These are phyloP conservation scores for Obba rivulosa DNA, from an alignment of 768 basidiomycete species.

Conservation along the genomic window DNA sequence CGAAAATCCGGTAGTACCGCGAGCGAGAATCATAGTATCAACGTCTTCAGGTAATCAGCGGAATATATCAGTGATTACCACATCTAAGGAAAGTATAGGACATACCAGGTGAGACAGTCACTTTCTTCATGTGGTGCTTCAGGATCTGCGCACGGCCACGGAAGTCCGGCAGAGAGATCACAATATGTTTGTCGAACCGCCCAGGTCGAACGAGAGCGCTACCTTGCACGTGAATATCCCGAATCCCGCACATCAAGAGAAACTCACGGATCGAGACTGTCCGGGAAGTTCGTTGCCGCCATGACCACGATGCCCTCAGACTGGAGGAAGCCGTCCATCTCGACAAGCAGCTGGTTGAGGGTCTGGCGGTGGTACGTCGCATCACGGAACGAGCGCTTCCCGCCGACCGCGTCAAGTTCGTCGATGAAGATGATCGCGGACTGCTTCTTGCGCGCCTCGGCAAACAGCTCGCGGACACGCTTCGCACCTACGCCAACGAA, in stretches of 20 bases:
- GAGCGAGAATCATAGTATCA: slow-evolving; percentile 83
- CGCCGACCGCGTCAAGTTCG: slow-evolving; percentile 90
- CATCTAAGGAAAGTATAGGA: slow-evolving; percentile 1
- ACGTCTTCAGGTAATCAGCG: slow-evolving; percentile 43
- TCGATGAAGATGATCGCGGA: slow-evolving; percentile 99
- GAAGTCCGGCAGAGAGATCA: slow-evolving; percentile 92
- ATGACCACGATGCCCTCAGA: slow-evolving; percentile 93
- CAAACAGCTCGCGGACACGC: slow-evolving; percentile 91
- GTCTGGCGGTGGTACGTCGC: slow-evolving; percentile 93
- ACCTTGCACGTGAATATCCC: neutral
- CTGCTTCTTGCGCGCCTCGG: slow-evolving; percentile 88
- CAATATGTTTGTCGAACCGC: slow-evolving; percentile 90
- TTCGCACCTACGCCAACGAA: slow-evolving; percentile 95
- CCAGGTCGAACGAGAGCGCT: slow-evolving; percentile 95
- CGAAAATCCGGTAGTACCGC: slow-evolving; percentile 94
- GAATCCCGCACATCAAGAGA: neutral
- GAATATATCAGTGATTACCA: slow-evolving; percentile 3
- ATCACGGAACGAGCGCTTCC: slow-evolving; percentile 77
- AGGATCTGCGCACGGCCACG: slow-evolving; percentile 92
- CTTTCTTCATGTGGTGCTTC: slow-evolving; percentile 82
- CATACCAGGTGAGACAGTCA: slow-evolving; percentile 56
- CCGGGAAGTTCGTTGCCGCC: slow-evolving; percentile 96
- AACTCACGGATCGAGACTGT: slow-evolving; percentile 77
- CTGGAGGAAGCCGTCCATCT: slow-evolving; percentile 96
- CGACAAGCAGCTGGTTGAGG: slow-evolving; percentile 92